A percentile compares a stretch with the other conserved stretches of the same genome.
Conservation (phyloP, 2,329 filamentous ascomycete genomes). For the Penicillium palitans region DNA sequence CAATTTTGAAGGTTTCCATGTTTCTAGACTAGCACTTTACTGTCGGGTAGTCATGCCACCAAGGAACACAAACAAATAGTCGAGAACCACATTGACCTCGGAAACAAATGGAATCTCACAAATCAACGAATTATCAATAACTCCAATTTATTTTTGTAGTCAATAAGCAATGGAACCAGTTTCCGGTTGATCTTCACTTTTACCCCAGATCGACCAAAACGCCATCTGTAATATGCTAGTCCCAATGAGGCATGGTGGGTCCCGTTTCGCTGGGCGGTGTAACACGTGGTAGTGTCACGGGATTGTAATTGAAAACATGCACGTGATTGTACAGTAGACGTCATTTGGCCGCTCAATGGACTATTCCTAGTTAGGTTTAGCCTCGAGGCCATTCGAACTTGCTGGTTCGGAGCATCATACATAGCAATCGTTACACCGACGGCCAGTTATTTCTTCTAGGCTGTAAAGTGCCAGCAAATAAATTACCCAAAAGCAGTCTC, state of each 20-base stretch:
- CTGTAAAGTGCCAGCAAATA: neutral
- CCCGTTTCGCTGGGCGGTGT: neutral
- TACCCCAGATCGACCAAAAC: slow-evolving; percentile 26
- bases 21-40: slow-evolving; percentile 1
- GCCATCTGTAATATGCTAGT: neutral
- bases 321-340: slow-evolving; percentile 9
- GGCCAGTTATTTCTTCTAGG: neutral
- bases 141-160: neutral
- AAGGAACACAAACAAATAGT: neutral
- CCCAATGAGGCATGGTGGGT: neutral
- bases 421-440: neutral
- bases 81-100: neutral
- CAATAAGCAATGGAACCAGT: neutral
- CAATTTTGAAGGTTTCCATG: slow-evolving; percentile 3
- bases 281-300: slow-evolving; percentile 23
- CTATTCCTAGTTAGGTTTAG: slow-evolving; percentile 11
- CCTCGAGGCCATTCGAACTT: slow-evolving; percentile 5
- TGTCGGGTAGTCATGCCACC: neutral
- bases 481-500: neutral
- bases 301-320: neutral
- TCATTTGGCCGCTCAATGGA: neutral
- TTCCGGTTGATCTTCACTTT: slow-evolving; percentile 11
- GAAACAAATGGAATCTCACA: neutral
- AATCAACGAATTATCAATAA: no score
- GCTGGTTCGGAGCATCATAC: slow-evolving; percentile 10